phyloP scores from a whole-genome alignment of 2,329 filamentous ascomycete genomes.

The Diaporthe destruens region DNA sequence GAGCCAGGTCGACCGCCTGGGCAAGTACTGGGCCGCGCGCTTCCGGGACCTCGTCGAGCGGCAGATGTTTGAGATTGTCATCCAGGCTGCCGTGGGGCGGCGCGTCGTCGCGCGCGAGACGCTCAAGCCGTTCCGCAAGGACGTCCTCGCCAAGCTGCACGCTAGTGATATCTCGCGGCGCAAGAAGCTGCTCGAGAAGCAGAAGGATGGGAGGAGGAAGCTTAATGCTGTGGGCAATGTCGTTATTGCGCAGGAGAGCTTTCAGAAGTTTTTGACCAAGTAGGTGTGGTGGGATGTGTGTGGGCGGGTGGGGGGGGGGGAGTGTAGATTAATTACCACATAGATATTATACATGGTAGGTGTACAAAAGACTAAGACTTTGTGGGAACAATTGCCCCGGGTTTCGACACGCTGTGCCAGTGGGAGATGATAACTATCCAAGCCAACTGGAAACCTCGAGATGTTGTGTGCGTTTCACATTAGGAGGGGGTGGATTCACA shows the following conservation, averaged over 20 bases:
- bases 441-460: no score
- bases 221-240: conserved; percentile 89
- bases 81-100: conserved; percentile 88
- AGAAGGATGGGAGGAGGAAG: conserved; percentile 94
- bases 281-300: conserved; percentile 50
- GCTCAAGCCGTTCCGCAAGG: conserved; percentile 96
- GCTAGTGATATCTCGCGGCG: conserved; percentile 87
- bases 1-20: conserved; percentile 84
- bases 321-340: no score
- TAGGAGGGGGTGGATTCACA: no score
- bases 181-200: conserved; percentile 91
- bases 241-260: conserved; percentile 94
- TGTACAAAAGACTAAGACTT: no score
- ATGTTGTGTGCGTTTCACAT: no score
- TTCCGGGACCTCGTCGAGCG: conserved; percentile 97
- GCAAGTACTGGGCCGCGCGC: conserved; percentile 89
- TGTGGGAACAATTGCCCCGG: no score
- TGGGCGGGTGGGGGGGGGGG: no score
- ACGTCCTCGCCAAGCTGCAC: conserved; percentile 92
- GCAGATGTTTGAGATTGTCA: conserved; percentile 96
- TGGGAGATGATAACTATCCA: no score
- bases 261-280: conserved; percentile 93
- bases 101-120: conserved; percentile 91
- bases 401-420: no score
- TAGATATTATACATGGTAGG: no score